A percentile compares a stretch with the other conserved stretches of the same genome.
phyloP scores from a whole-genome alignment of 2,329 filamentous ascomycete species.

The Simplicillium sp. region DNA sequence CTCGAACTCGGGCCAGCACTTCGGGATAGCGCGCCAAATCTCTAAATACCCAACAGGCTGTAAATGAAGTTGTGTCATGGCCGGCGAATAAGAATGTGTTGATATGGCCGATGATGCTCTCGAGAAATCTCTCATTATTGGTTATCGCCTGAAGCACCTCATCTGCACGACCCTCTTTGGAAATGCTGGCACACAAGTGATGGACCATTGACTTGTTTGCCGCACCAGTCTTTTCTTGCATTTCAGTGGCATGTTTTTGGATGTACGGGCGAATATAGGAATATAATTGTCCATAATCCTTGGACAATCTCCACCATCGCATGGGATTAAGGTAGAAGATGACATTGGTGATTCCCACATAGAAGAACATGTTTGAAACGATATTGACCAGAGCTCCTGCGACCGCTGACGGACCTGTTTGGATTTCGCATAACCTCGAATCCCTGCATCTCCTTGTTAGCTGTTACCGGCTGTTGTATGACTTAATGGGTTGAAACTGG shows the following conservation, averaged over 20 bases:
- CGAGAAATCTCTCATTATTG: too few relatives aligned
- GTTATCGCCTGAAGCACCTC: too few relatives aligned
- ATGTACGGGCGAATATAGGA: too few relatives aligned
- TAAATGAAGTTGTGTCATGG: conserved; percentile 25
- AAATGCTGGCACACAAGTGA: too few relatives aligned
- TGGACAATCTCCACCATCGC: conserved; percentile 7
- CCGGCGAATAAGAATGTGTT: conserved; percentile 27
- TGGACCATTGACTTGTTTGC: too few relatives aligned
- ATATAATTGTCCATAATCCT: conserved; percentile 12
- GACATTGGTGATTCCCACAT: not conserved
- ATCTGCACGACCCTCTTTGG: too few relatives aligned
- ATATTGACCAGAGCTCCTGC: not conserved
- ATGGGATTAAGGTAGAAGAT: too few relatives aligned
- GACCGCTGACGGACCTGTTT: conserved; percentile 6
- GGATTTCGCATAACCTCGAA: not conserved
- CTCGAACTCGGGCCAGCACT: conserved; percentile 18
- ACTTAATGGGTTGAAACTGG: too few relatives aligned
- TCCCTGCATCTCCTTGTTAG: too few relatives aligned
- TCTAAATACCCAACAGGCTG: conserved; percentile 23
- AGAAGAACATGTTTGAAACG: not conserved
- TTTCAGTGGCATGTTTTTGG: too few relatives aligned
- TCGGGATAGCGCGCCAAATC: conserved; percentile 19
- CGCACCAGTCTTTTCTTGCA: too few relatives aligned
- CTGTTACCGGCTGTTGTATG: too few relatives aligned
- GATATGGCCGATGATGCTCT: conserved; percentile 17